Conservation (phyloP, 768 basidiomycete genomes). For the Albatrellus ellisii region DNA sequence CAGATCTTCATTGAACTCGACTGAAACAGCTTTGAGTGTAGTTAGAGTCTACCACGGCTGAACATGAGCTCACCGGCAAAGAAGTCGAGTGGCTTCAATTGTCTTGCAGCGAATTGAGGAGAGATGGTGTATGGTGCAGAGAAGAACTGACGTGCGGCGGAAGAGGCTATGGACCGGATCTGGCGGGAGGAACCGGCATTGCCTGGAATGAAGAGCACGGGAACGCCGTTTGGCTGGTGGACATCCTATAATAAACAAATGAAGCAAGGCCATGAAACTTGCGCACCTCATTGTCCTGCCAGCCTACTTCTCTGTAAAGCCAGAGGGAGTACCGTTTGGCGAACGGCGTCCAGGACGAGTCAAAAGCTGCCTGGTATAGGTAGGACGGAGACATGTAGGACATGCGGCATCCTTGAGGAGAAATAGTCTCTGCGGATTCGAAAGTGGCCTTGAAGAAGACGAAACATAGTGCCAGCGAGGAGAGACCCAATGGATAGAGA, state of each 20-base stretch:
- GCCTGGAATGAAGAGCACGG: slow-evolving; percentile 95
- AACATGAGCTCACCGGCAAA: slow-evolving; percentile 52
- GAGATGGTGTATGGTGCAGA: slow-evolving; percentile 43
- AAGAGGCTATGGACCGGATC: slow-evolving; percentile 89
- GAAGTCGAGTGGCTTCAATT: slow-evolving; percentile 58
- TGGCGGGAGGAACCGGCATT: slow-evolving; percentile 94
- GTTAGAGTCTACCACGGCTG: neutral
- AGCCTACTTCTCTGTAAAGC: slow-evolving; percentile 82
- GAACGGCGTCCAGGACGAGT: slow-evolving; percentile 57
- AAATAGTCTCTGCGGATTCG: slow-evolving; percentile 26
- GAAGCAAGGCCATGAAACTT: slow-evolving; percentile 1
- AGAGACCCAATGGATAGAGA: neutral
- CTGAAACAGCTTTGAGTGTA: slow-evolving; percentile 24
- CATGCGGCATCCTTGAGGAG: slow-evolving; percentile 92
- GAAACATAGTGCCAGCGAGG: slow-evolving; percentile 1
- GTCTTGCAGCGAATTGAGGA: slow-evolving; percentile 34
- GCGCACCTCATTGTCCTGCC: slow-evolving; percentile 57
- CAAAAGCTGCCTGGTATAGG: slow-evolving; percentile 53
- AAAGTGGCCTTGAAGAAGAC: slow-evolving; percentile 6
- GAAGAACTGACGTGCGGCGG: slow-evolving; percentile 73
- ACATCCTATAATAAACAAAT: slow-evolving; percentile 1
- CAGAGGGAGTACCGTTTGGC: slow-evolving; percentile 71
- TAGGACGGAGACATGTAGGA: slow-evolving; percentile 94
- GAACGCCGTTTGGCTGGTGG: slow-evolving; percentile 36
- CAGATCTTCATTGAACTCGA: slow-evolving; percentile 95